Percentiles rank a stretch among this genome's conserved stretches.
Conservation (phyloP, 2,329 filamentous ascomycete species). For the Fonsecaea nubica region DNA sequence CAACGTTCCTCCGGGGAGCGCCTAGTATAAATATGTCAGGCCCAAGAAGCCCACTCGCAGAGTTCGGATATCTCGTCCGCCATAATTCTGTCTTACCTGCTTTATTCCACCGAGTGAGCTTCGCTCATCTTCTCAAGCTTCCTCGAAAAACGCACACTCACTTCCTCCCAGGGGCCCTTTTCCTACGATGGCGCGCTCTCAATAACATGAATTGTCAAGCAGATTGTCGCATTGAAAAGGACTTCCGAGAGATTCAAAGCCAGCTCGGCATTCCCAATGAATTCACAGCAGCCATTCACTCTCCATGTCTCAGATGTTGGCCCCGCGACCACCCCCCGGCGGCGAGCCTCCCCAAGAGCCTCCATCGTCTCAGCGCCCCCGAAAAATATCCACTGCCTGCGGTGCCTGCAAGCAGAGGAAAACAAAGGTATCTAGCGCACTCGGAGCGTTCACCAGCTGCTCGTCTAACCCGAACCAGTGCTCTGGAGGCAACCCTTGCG, state of each 20-base stretch:
- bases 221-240: neutral
- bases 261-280: slow-evolving; percentile 7
- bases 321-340: slow-evolving; percentile 29
- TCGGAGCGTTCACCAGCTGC: neutral
- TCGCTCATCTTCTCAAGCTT: neutral
- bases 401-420: slow-evolving; percentile 40
- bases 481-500: slow-evolving; percentile 37
- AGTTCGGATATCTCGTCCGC: slow-evolving; percentile 14
- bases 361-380: slow-evolving; percentile 26
- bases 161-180: neutral
- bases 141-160: neutral
- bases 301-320: slow-evolving; percentile 38
- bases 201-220: slow-evolving; percentile 3
- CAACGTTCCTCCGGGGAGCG: slow-evolving; percentile 2
- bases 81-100: slow-evolving; percentile 11
- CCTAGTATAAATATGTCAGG: slow-evolving; percentile 10
- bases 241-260: neutral
- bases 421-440: slow-evolving; percentile 32
- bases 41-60: neutral
- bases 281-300: slow-evolving; percentile 1
- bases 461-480: slow-evolving; percentile 30
- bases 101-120: slow-evolving; percentile 3
- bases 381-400: slow-evolving; percentile 41
- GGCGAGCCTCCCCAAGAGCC: slow-evolving; percentile 1
- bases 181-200: neutral